Evolutionary conservation across 345 rosid genomes (phyloP).

Genomic region (Litchi chinensis): DNA sequence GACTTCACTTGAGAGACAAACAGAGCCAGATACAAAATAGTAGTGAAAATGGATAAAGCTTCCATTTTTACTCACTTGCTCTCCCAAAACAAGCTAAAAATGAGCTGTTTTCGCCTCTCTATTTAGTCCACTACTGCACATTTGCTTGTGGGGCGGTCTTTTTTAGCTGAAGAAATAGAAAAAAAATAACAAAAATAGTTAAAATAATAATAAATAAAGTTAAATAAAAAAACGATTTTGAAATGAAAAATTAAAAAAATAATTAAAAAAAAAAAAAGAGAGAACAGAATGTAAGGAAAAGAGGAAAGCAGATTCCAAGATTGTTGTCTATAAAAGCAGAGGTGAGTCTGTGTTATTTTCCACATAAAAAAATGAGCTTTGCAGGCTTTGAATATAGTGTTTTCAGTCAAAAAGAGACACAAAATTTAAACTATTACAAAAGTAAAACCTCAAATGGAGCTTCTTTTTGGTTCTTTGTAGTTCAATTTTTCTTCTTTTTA

Average conservation of each 20-base stretch:
- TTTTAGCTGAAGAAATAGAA: constrained; percentile 27
- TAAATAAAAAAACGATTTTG: constrained; percentile 20
- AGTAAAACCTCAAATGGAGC: constrained; percentile 23
- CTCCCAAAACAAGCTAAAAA: constrained; percentile 36
- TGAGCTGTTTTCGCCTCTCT: constrained; percentile 53
- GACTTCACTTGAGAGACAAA: constrained; percentile 37
- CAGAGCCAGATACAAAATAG: constrained; percentile 39
- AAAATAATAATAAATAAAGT: constrained; percentile 13
- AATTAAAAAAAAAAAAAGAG: background rate
- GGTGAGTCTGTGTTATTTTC: constrained; percentile 35
- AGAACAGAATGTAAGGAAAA: constrained; percentile 44
- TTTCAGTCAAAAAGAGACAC: constrained; percentile 35
- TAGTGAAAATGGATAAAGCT: constrained; percentile 38
- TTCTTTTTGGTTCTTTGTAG: constrained; percentile 39
- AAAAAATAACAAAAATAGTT: constrained; percentile 12
- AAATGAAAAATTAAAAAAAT: no score
- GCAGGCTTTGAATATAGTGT: constrained; percentile 42
- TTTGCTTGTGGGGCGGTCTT: background rate
- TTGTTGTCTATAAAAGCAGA: constrained; percentile 50
- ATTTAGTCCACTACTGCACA: constrained; percentile 7
- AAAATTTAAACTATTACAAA: constrained; percentile 2
- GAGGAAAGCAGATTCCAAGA: constrained; percentile 52
- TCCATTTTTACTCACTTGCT: constrained; percentile 27
- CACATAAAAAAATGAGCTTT: constrained; percentile 37
- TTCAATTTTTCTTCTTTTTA: constrained; percentile 19